Base-by-base conservation (phyloP, 306 rosid genomes). In the Mimosa pudica region DNA sequence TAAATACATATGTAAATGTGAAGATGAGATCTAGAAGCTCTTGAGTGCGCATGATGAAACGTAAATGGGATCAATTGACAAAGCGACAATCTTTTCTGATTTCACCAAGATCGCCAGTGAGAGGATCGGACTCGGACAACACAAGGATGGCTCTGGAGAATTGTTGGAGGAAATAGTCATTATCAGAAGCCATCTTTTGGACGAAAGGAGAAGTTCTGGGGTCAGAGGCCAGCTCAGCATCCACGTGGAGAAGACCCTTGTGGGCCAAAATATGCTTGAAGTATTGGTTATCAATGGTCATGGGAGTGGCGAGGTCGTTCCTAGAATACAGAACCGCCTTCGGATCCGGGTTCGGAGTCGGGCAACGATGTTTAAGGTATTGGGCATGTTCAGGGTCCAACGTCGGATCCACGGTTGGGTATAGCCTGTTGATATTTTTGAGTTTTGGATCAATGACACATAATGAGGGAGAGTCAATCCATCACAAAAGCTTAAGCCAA, bases 81-180 rank as follows among this genome's bases (percentile, higher is more conserved):
- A 13, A 90, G 44, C 92, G 91, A 68, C 99, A 95, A 80, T 93
- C 96, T 81, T 89, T 89, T 76, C 99, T 82, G 38, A 96, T 83
- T 67, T 96, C 88, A 4, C 98, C 99, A 57, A 89, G 78, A 62
- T 83, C 88, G 0, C 80, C 88, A 0, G 84, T 82, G 6, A 95
- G 88, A 13, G 99, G 97, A 44, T 88, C 90, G 20, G 84, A 85
- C 83, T 95, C 93, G 0, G 99, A 95, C 9, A 95, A 48, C 73
- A 90, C 49, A 8, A 80, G 70, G 38, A 87, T 45, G 11, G 91
- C 97, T 76, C 89, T 85, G 0, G 97, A 80, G 71, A 96, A 90
- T 45, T 96, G 99, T n/a, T 87, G 81, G 20, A 72, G 36, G 77
- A 96, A 96, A 71, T 93, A 96, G 0, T 12, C 74, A 8, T 83